Base-by-base conservation (phyloP, 345 rosid species). In the Camelina hispida region DNA sequence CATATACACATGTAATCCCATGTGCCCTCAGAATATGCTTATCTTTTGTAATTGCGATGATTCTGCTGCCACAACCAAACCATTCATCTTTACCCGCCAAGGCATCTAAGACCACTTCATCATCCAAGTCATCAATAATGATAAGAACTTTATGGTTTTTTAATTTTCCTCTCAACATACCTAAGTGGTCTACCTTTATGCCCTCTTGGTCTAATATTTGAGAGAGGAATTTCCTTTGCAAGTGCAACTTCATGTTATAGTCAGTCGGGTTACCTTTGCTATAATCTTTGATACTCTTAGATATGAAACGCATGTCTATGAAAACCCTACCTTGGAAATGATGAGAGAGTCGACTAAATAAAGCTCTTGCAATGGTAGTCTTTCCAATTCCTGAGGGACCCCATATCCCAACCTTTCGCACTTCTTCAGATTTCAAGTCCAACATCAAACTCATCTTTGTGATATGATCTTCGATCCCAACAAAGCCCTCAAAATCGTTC, bases 361-460 rank as follows among this genome's bases (percentile, higher is more conserved):
- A 1, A 53, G 3, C 47, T 54, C 72, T 57, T 9, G 65, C 63
- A 25, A 44, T 15, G 2, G 18, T 55, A 6, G 51, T 53, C 6
- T 69, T 69, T 5, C 63, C 73, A 22, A 69, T 55, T 8, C 64
- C 63, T 2, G 50, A 40, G 0, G 38, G 0, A 25, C 72, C 72
- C 72, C 66, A 69, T 0, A 69, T 54, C 1, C 64, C 63, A 22
- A 56, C 28, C 38, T 2, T 54, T 23, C 8, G 20, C 15, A 56
- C 73, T 54, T 56, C 25, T 2, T 5, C 2, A 5, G 73, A 55
- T 13, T 69, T 7, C 11, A 55, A 22, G 1, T 12, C 0, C 54
- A 69, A 28, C 13, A 69, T 2, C 25, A 3, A 23, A 25, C 38
- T 44, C 9, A 63, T 25, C 2, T n/a, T 0, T 15, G 23, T n/a